These are phyloP conservation scores for Backusella macrospora DNA, from an alignment of 192 early-diverging fungal species.

Conservation along the genomic window DNA sequence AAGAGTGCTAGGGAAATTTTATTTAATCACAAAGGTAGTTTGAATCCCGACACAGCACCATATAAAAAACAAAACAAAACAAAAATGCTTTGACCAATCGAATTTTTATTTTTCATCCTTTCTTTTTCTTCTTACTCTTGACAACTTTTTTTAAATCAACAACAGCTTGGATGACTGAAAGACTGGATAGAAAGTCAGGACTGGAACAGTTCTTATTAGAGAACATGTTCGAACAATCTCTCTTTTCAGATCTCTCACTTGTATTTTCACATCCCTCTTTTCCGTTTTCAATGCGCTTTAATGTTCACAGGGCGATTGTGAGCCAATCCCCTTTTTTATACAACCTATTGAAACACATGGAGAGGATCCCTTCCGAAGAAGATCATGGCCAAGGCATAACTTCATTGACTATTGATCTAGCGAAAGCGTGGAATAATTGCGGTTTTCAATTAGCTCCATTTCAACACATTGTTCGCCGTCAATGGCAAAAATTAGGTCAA, in stretches of 20 bases:
- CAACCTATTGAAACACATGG: slow-evolving; percentile 21
- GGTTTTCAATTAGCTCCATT: slow-evolving; percentile 34
- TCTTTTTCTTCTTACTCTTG: neutral
- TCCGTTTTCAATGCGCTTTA: slow-evolving; percentile 36
- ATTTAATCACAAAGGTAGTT: no score
- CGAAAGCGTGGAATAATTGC: slow-evolving; percentile 23
- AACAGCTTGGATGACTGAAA: neutral
- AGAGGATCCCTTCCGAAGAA: neutral
- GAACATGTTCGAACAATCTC: slow-evolving; percentile 34
- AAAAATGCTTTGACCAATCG: slow-evolving; percentile 6
- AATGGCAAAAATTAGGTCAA: slow-evolving; percentile 25
- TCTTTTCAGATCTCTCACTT: slow-evolving; percentile 36
- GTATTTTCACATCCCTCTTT: slow-evolving; percentile 32
- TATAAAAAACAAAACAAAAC: neutral
- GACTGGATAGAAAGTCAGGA: neutral
- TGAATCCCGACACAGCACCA: no score
- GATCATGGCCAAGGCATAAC: neutral
- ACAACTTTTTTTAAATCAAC: neutral
- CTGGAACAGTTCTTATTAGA: slow-evolving; percentile 26
- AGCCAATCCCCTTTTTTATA: slow-evolving; percentile 35
- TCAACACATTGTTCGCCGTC: slow-evolving; percentile 28
- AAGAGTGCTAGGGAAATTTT: no score
- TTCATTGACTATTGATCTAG: slow-evolving; percentile 30
- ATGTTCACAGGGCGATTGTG: slow-evolving; percentile 35
- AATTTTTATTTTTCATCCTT: neutral